A percentile compares a stretch with the other conserved stretches of the same genome.
phyloP scores from a whole-genome alignment of 768 basidiomycete species.

The Megacollybia marginata region DNA sequence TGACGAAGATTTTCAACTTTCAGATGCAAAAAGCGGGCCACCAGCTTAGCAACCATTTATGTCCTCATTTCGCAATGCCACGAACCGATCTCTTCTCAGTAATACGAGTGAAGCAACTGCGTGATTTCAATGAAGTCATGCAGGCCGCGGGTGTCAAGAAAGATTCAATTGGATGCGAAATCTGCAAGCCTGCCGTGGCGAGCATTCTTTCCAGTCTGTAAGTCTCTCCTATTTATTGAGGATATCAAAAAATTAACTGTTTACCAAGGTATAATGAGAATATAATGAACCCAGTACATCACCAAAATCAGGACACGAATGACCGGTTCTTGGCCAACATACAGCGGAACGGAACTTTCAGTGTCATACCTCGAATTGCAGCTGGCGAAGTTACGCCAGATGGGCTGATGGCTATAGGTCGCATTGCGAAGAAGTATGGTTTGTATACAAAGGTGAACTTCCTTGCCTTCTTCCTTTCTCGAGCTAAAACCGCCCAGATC shows the following conservation, averaged over 20 bases:
- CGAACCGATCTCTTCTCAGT: constrained; percentile 64
- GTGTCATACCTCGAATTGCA: constrained; percentile 63
- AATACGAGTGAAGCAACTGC: constrained; percentile 54
- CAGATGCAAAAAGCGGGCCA: constrained; percentile 67
- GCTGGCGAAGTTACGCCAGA: constrained; percentile 69
- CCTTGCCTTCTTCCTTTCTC: neutral
- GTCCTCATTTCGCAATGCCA: constrained; percentile 56
- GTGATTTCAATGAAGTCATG: constrained; percentile 51
- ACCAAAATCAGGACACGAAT: constrained; percentile 68
- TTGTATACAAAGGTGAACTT: constrained; percentile 49
- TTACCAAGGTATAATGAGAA: constrained; percentile 47
- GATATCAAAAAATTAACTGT: neutral
- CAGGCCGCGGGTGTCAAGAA: constrained; percentile 35
- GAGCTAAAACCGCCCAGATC: constrained; percentile 3
- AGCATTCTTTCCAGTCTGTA: constrained; percentile 39
- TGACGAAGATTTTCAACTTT: constrained; percentile 35
- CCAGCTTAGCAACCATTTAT: constrained; percentile 49
- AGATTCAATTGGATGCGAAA: constrained; percentile 57
- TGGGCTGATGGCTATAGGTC: constrained; percentile 54
- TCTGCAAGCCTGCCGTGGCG: constrained; percentile 65
- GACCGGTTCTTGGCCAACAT: constrained; percentile 68
- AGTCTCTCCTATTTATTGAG: neutral
- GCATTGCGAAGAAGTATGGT: constrained; percentile 58
- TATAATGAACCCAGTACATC: constrained; percentile 54
- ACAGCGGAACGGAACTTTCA: constrained; percentile 64